phyloP scores from a whole-genome alignment of 768 basidiomycete species.

The Hygrophorus russula region DNA sequence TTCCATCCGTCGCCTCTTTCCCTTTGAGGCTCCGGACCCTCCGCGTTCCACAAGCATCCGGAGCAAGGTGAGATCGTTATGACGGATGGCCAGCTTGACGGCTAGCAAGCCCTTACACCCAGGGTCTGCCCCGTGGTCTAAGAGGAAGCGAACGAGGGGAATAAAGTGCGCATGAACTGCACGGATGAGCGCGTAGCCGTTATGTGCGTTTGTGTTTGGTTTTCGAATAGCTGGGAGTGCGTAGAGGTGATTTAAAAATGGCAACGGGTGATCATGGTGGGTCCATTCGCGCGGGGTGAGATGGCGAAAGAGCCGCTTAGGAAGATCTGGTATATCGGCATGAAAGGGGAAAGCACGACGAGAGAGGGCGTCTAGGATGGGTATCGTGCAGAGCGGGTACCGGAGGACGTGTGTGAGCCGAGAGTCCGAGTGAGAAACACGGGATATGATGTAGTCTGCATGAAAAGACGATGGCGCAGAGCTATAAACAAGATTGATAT shows the following conservation, averaged over 20 bases:
- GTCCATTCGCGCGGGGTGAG: conserved; percentile 35
- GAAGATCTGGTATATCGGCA: conserved; percentile 35
- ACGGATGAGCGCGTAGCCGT: conserved; percentile 73
- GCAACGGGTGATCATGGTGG: conserved; percentile 44
- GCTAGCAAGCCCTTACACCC: conserved; percentile 48
- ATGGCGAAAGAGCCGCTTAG: conserved; percentile 53
- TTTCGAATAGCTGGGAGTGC: conserved; percentile 23
- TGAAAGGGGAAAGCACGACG: conserved; percentile 21
- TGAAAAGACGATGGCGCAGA: conserved; percentile 45
- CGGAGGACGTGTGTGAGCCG: conserved; percentile 45
- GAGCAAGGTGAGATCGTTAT: conserved; percentile 56
- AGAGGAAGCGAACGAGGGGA: conserved; percentile 60
- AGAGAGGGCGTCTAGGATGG: conserved; percentile 33
- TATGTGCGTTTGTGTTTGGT: conserved; percentile 52
- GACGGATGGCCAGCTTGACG: conserved; percentile 64
- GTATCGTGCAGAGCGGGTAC: conserved; percentile 48
- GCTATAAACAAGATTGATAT: conserved; percentile 42
- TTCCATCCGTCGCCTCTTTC: conserved; percentile 43
- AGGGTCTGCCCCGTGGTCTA: conserved; percentile 66
- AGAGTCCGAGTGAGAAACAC: conserved; percentile 11
- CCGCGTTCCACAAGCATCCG: conserved; percentile 65
- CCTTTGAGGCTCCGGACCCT: conserved; percentile 12
- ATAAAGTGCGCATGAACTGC: conserved; percentile 59
- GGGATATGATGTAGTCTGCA: conserved; percentile 52
- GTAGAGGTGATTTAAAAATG: conserved; percentile 52